Percentiles rank a stretch among this genome's conserved stretches.
phyloP scores from a whole-genome alignment of 2,329 filamentous ascomycete genomes.

The Neocucurbitaria cava region DNA sequence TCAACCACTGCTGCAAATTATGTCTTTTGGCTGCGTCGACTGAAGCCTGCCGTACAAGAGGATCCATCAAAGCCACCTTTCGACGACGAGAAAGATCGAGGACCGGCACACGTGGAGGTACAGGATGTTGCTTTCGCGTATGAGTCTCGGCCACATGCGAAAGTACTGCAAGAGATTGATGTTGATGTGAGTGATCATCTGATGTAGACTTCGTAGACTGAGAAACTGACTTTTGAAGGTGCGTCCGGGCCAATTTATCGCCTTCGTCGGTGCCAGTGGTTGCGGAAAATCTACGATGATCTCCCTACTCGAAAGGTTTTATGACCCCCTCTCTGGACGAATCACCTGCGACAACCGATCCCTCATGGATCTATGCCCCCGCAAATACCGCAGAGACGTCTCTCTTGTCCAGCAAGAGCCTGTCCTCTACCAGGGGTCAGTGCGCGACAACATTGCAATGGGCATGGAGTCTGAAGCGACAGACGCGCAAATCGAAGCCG shows the following conservation, averaged over 20 bases:
- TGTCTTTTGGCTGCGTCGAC: constrained; percentile 52
- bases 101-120: constrained; percentile 39
- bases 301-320: constrained; percentile 89
- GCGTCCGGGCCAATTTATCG: constrained; percentile 80
- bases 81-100: constrained; percentile 41
- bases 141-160: constrained; percentile 77
- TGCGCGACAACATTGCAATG: constrained; percentile 88
- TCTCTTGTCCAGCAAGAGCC: constrained; percentile 94
- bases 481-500: constrained; percentile 75
- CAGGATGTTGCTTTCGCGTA: constrained; percentile 81
- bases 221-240: constrained; percentile 47
- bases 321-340: constrained; percentile 81
- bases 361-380: constrained; percentile 76
- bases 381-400: constrained; percentile 82
- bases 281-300: constrained; percentile 96
- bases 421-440: constrained; percentile 90
- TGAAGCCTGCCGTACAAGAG: constrained; percentile 49
- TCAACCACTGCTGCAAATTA: constrained; percentile 81
- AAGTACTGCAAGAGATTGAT: constrained; percentile 82
- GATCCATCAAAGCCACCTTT: constrained; percentile 39
- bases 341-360: constrained; percentile 82
- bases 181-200: constrained; percentile 54
- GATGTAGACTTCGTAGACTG: no score
- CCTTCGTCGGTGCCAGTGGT: constrained; percentile 87
- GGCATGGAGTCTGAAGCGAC: constrained; percentile 67